These are phyloP conservation scores for Clavispora asparagi DNA, from an alignment of 805 yeast genomes.

Conservation along the genomic window DNA sequence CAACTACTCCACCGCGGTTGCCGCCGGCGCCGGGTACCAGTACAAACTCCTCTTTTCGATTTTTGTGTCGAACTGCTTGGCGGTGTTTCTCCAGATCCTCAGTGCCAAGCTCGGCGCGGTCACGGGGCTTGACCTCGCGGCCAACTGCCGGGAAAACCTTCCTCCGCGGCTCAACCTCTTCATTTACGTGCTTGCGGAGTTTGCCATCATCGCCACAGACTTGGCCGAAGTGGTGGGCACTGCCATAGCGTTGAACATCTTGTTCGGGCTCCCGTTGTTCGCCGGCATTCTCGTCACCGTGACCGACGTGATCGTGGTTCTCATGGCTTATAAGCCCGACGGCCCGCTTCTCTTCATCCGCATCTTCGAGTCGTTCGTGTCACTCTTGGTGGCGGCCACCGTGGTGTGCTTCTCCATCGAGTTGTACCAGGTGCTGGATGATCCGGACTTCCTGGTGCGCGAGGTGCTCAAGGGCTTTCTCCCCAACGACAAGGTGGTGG, in stretches of 20 bases:
- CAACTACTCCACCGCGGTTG: constrained; percentile 90
- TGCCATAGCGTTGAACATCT: constrained; percentile 83
- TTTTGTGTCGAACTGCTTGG: constrained; percentile 75
- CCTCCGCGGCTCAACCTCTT: constrained; percentile 55
- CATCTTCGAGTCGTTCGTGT: constrained; percentile 76
- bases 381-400: constrained; percentile 71
- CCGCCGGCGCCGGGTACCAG: constrained; percentile 85
- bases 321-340: constrained; percentile 81
- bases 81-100: constrained; percentile 78
- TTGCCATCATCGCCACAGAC: constrained; percentile 92
- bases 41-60: constrained; percentile 76
- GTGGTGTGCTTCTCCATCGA: constrained; percentile 82
- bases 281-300: constrained; percentile 83
- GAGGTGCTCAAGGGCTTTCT: constrained; percentile 57
- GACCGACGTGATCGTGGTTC: constrained; percentile 76
- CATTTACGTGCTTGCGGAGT: constrained; percentile 75
- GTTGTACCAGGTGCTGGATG: constrained; percentile 59
- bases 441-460: constrained; percentile 37
- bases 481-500: constrained; percentile 42
- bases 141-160: constrained; percentile 73
- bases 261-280: constrained; percentile 73
- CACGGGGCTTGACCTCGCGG: constrained; percentile 89
- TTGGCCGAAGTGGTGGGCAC: constrained; percentile 98
- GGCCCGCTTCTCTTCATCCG: constrained; percentile 77
- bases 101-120: constrained; percentile 90